phyloP scores from a whole-genome alignment of 768 basidiomycete species.

The Mycena capillaripes region DNA sequence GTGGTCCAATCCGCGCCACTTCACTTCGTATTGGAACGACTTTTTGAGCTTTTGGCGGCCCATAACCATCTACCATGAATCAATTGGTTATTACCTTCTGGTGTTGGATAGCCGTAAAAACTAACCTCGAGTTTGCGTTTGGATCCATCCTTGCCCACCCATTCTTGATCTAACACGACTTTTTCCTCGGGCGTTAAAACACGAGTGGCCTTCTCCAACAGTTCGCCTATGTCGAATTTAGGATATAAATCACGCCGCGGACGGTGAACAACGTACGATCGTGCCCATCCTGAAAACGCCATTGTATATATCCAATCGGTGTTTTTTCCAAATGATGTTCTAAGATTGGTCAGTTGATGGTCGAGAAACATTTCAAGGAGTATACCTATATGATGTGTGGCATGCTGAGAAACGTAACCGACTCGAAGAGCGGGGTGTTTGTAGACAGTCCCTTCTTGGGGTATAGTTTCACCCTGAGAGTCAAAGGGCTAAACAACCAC shows the following conservation, averaged over 20 bases:
- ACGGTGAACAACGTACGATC: slow-evolving; percentile 74
- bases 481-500: slow-evolving; percentile 18
- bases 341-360: slow-evolving; percentile 43
- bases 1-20: slow-evolving; percentile 88
- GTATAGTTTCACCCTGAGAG: slow-evolving; percentile 86
- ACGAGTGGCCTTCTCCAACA: slow-evolving; percentile 92
- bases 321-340: slow-evolving; percentile 97
- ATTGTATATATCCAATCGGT: slow-evolving; percentile 96
- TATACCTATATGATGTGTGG: slow-evolving; percentile 93
- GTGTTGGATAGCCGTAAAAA: slow-evolving; percentile 11
- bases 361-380: slow-evolving; percentile 35
- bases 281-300: slow-evolving; percentile 99
- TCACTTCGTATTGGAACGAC: slow-evolving; percentile 93
- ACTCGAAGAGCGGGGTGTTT: slow-evolving; percentile 95
- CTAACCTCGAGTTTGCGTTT: slow-evolving; percentile 90
- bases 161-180: slow-evolving; percentile 82
- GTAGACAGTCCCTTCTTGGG: slow-evolving; percentile 93
- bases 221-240: slow-evolving; percentile 69
- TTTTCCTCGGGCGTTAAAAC: slow-evolving; percentile 92
- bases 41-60: slow-evolving; percentile 99
- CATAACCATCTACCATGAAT: slow-evolving; percentile 74
- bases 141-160: slow-evolving; percentile 92
- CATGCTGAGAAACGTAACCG: slow-evolving; percentile 98
- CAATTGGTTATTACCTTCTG: background rate
- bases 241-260: slow-evolving; percentile 13